Evolutionary conservation across 1,284 basidiomycete species (phyloP), one percentile per base, ranked within the genome.

Genomic region (Amylostereum chailletii): DNA sequence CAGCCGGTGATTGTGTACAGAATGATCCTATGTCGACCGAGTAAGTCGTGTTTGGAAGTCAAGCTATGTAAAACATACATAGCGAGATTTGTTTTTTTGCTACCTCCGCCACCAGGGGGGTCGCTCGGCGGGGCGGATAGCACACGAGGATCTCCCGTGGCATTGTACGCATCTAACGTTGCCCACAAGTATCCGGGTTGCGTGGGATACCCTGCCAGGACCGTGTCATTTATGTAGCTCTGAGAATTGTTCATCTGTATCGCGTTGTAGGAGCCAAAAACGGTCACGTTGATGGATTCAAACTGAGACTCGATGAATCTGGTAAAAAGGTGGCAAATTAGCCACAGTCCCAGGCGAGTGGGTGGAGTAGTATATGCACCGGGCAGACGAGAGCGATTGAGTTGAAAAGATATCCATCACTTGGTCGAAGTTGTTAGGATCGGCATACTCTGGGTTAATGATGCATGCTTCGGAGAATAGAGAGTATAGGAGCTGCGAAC

Each of bases 1-100:
- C 85, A 83, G 7, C 90, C 90, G 0, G 90, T 91, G 52, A 93
- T 89, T 3, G 83, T 80, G 62, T 94, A 95, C 10, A 94, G 72
- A 27, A 92, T 79, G 54, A 93, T 89, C 89, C 86, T 87, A 9
- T 7, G 31, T 11, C 11, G 10, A 36, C 26, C 10, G 6, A 34
- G n/a, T 42, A 11, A 48, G 47, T 33, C 49, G 46, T 34, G 32
- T 6, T 42, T 47, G 33, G 4, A 45, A 30, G 19, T 34, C 51
- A 50, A 51, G 55, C 50, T 53, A 47, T 6, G 29, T 39, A 10
- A 45, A 6, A 62, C 73, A 51, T 51, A 83, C 88, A 91, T 90
- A 5, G 88, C 88, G 41, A 90, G 65, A 29, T 82, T 82, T 1
- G 86, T 87, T 55, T 73, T 77, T 30, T 68, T 64, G 34, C 62